Evolutionary conservation across 192 early-diverging fungal genomes (phyloP), one percentile per base, ranked within the genome.

Genomic region (Coemansia sp.): DNA sequence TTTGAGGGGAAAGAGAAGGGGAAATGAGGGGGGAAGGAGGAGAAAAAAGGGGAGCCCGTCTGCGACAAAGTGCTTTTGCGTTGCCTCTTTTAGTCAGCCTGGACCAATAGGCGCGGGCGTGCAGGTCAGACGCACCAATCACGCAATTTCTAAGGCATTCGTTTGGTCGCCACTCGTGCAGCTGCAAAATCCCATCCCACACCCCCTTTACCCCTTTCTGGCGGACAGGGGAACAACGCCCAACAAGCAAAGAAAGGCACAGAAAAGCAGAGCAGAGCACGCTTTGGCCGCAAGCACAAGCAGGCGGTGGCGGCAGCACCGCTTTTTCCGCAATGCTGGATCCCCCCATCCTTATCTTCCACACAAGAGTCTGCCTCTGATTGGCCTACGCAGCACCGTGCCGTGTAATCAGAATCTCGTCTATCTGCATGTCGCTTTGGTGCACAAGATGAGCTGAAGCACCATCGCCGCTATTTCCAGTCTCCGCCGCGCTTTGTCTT

Each of bases 71-170:
- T 25, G 7, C 51, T 54, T 22, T 22, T 54, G 51, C 20, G 25
- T 54, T 32, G 32, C 32, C 32, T 32, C 32, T n/a, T 48, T 59
- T 59, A n/a, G 57, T 59, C 57, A 41, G 57, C 7, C 32, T 59
- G 39, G 57, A 40, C 57, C 57, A 59, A 59, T 59, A 40, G 16
- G 38, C 37, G 46, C 46, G 2, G 46, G n/a, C 14, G n/a, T 4
- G 56, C 40, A 7, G 49, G 8, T 53, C 39, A 25, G 11, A 46
- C 44, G 19, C 63, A 57, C 43, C 72, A 57, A 74, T 68, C 61
- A 51, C 73, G 73, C 73, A 56, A 75, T 69, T 64, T 53, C 40
- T 43, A 17, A 40, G 51, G 37, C 25, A 11, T 56, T 43, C n/a
- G 42, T 40, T 16, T 56, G 22, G 16, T 22, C 61, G 41, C 46